Percentiles rank a stretch among this genome's conserved stretches.
Evolutionary conservation across 2,329 filamentous ascomycete species (phyloP).

Genomic region (Colletotrichum neosansevieriae): DNA sequence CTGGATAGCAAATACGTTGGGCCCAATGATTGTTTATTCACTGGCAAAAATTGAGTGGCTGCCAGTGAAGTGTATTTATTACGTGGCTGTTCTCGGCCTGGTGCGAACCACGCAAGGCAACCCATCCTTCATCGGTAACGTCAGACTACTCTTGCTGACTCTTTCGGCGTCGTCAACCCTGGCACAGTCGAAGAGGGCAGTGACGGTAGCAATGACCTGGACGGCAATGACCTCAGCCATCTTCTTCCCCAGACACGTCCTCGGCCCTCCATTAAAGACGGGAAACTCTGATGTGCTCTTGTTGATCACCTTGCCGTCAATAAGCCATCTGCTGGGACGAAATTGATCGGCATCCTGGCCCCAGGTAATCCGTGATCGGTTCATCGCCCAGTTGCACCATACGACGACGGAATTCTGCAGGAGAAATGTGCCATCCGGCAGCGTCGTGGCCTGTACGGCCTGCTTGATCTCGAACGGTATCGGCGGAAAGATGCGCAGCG

Average conservation of each 20-base stretch:
- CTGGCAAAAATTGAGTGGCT: too few relatives aligned
- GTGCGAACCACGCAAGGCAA: conserved; percentile 59
- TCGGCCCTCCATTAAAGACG: conserved; percentile 74
- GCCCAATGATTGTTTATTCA: too few relatives aligned
- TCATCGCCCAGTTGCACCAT: conserved; percentile 75
- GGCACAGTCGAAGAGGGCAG: conserved; percentile 63
- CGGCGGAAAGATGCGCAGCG: conserved; percentile 71
- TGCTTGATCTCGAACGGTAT: conserved; percentile 77
- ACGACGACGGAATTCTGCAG: conserved; percentile 66
- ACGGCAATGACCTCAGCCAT: conserved; percentile 73
- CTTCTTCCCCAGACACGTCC: conserved; percentile 71
- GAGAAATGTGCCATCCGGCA: conserved; percentile 72
- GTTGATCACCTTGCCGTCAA: conserved; percentile 54
- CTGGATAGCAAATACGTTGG: too few relatives aligned
- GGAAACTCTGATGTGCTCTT: conserved; percentile 68
- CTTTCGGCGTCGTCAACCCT: conserved; percentile 59
- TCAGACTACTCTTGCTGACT: conserved; percentile 70
- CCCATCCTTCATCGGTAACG: conserved; percentile 73
- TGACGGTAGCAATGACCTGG: conserved; percentile 65
- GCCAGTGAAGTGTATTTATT: neutral
- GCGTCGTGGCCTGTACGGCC: conserved; percentile 60
- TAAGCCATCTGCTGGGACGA: conserved; percentile 68
- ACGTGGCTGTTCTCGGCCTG: neutral
- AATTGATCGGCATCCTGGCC: conserved; percentile 68
- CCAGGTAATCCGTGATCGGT: conserved; percentile 68